Percentiles rank a stretch among this genome's conserved stretches.
Conservation (phyloP, 2,329 filamentous ascomycete genomes). For the Graphilbum ipis-grandicollis region DNA sequence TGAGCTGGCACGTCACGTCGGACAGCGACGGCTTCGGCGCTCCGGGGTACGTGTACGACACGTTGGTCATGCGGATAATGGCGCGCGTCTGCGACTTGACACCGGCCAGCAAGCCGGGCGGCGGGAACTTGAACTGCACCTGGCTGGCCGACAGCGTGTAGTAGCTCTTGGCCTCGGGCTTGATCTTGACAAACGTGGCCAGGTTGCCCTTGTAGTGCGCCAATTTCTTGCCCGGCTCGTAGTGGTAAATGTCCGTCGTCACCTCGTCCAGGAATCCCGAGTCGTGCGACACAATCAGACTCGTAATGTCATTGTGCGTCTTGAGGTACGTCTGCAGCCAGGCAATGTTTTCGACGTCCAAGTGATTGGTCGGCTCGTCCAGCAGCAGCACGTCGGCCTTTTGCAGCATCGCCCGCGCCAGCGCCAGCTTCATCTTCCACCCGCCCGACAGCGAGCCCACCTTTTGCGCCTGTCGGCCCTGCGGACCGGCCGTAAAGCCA, state of each 20-base stretch:
- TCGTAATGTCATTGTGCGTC: conserved; percentile 90
- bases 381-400: conserved; percentile 90
- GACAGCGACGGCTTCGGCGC: conserved; percentile 70
- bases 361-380: conserved; percentile 97
- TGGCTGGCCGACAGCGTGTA: conserved; percentile 82
- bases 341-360: conserved; percentile 89
- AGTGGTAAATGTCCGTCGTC: conserved; percentile 98
- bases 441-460: conserved; percentile 93
- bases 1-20: conserved; percentile 76
- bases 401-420: conserved; percentile 92
- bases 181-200: conserved; percentile 67
- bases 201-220: conserved; percentile 72
- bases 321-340: conserved; percentile 95
- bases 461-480: conserved; percentile 73
- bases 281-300: conserved; percentile 96
- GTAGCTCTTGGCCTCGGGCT: conserved; percentile 93
- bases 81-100: conserved; percentile 90
- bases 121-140: conserved; percentile 95
- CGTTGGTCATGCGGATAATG: conserved; percentile 88
- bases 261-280: conserved; percentile 93
- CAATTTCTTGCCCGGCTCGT: conserved; percentile 89
- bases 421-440: conserved; percentile 99
- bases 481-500: conserved; percentile 79
- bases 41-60: conserved; percentile 86
- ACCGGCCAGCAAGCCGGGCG: conserved; percentile 82